A percentile compares a stretch with the other conserved stretches of the same genome.
phyloP scores from a whole-genome alignment of 1,284 basidiomycete genomes.

The Ganoderma multipileum region DNA sequence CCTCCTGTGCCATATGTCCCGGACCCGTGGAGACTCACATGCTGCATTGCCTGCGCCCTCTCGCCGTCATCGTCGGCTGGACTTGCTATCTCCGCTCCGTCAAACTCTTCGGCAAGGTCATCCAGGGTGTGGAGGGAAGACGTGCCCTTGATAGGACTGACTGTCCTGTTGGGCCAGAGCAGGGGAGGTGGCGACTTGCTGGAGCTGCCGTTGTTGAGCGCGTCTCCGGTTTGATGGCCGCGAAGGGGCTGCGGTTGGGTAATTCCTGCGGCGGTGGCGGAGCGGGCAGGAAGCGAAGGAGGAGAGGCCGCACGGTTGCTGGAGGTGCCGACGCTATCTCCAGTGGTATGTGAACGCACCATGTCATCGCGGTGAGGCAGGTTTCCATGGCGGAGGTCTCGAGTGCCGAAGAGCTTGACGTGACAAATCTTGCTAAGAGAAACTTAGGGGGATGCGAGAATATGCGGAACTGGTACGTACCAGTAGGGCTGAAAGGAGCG shows the following conservation, averaged over 20 bases:
- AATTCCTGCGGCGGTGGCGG: conserved; percentile 15
- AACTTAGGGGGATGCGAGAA: conserved; percentile 12
- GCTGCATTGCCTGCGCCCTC: not conserved
- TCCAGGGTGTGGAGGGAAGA: conserved; percentile 22
- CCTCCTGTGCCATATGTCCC: conserved; percentile 34
- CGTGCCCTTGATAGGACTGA: conserved; percentile 38
- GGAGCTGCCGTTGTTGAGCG: conserved; percentile 15
- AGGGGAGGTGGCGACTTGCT: conserved; percentile 35
- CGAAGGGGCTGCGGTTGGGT: conserved; percentile 40
- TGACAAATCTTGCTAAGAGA: conserved; percentile 73
- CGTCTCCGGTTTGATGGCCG: conserved; percentile 37
- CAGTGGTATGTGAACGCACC: conserved; percentile 32
- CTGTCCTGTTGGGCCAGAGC: conserved; percentile 41
- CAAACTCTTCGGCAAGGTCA: conserved; percentile 22
- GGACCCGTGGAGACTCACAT: conserved; percentile 38
- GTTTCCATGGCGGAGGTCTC: conserved; percentile 77
- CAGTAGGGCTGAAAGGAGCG: conserved; percentile 62
- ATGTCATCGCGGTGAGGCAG: conserved; percentile 56
- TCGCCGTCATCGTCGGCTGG: not conserved
- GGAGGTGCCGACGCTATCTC: conserved; percentile 29
- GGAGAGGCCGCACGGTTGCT: conserved; percentile 30
- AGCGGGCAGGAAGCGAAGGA: conserved; percentile 22
- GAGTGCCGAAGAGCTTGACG: conserved; percentile 72
- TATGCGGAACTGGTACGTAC: conserved; percentile 43
- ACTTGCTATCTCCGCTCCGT: conserved; percentile 9